Evolutionary conservation across 345 rosid genomes (phyloP), one percentile per base, ranked within the genome.

Genomic region (Moringa oleifera): DNA sequence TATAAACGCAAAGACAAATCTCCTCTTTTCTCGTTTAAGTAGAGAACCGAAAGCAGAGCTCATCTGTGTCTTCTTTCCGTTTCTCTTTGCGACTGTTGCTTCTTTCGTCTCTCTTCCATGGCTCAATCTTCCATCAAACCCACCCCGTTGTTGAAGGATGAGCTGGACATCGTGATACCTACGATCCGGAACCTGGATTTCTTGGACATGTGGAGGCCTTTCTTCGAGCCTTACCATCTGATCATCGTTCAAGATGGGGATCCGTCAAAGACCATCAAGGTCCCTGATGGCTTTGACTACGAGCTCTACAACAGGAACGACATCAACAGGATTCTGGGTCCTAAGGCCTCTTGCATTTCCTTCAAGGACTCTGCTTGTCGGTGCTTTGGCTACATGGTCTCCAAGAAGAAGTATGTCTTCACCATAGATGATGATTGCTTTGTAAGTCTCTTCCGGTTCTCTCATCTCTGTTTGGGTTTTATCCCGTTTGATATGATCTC

Each of bases 341-440:
- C 71, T 61, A 79, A 75, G 68, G 79, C 87, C 11, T 82, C 82
- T 66, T 82, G 84, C 72, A 82, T 82, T 71, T 82, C 84, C 21
- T 79, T 79, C 64, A 65, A 82, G 65, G 87, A 79, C 64, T 82
- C 79, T 73, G 82, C 72, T 63, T 82, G 87, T 49, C 69, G 82
- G 23, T 82, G 82, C 73, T 82, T 82, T 57, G 87, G 84, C 45
- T 79, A 63, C 70, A 65, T 82, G 87, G 62, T 65, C 57, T 71
- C 70, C 47, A 71, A 71, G 61, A 71, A 64, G 70, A 71, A 71
- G 58, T 71, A 82, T 41, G 64, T 82, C 72, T 82, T 63, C 74
- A 82, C 84, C 24, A 79, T 82, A 50, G 87, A 79, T 73, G 84
- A 79, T 64, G 84, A 82, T 66, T 82, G 84, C 79, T 82, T 79